These are phyloP conservation scores for Sodiomyces alkalinus DNA, from an alignment of 2,329 filamentous ascomycete genomes.

Conservation along the genomic window DNA sequence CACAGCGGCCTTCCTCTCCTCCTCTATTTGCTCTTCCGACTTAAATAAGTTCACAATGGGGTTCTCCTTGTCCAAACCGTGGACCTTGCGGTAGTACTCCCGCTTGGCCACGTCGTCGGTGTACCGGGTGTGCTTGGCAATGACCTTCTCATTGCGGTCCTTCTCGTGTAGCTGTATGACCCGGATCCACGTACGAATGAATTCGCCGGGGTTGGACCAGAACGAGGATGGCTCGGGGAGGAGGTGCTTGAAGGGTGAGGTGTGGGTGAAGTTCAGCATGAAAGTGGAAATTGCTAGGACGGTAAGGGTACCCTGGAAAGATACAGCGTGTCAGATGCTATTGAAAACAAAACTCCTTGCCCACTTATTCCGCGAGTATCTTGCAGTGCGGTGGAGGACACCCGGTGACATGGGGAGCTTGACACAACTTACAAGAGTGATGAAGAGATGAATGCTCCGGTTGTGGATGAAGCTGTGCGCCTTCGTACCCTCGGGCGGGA, in stretches of 20 bases:
- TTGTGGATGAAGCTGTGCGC: conserved; percentile 75
- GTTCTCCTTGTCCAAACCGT: conserved; percentile 57
- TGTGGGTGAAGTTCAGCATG: conserved; percentile 60
- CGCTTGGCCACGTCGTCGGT: conserved; percentile 83
- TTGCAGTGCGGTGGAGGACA: neutral
- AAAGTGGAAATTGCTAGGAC: conserved; percentile 58
- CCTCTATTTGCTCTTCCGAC: conserved; percentile 14
- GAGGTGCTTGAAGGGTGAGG: conserved; percentile 66
- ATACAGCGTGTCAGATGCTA: too few species aligned
- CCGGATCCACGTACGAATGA: conserved; percentile 47
- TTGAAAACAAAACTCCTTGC: too few species aligned
- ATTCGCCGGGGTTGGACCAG: conserved; percentile 53
- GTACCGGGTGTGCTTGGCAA: conserved; percentile 55
- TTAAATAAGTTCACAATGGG: conserved; percentile 33
- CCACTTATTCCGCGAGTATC: conserved; percentile 1
- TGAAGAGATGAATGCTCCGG: conserved; percentile 59
- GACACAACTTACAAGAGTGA: conserved; percentile 67
- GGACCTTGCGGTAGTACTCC: conserved; percentile 68
- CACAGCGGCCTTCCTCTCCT: conserved; percentile 14
- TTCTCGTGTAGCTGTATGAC: conserved; percentile 65
- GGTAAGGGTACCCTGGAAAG: conserved; percentile 46
- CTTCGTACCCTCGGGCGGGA: conserved; percentile 70
- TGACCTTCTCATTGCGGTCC: conserved; percentile 51
- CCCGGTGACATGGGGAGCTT: too few species aligned
- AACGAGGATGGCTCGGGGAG: conserved; percentile 58